Evolutionary conservation across 305 asterid species (phyloP).

Genomic region (Solanum hybrid): DNA sequence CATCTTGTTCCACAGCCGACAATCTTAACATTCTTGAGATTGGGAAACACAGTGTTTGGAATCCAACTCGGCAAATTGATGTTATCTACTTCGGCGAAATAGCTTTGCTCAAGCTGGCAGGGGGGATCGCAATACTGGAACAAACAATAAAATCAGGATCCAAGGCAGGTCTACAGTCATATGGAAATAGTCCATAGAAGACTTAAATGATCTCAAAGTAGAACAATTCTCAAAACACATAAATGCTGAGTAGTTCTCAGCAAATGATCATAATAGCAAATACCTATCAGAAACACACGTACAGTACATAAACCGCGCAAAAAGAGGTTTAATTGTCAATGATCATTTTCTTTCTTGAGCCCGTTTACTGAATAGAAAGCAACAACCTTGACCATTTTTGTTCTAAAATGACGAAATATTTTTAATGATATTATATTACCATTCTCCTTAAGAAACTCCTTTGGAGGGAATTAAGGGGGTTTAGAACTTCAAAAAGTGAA

Average conservation of each 20-base stretch:
- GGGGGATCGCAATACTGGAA: background rate
- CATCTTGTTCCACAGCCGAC: background rate
- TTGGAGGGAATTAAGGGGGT: background rate
- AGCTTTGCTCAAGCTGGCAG: background rate
- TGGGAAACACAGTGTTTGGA: background rate
- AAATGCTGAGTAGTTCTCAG: background rate
- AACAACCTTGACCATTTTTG: background rate
- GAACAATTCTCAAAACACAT: background rate
- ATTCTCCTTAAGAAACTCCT: background rate
- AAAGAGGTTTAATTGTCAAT: background rate
- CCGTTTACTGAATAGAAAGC: background rate
- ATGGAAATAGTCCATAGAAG: background rate
- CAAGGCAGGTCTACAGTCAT: background rate
- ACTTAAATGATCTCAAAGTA: background rate
- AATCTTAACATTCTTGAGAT: background rate
- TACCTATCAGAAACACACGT: background rate
- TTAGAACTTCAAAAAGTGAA: background rate
- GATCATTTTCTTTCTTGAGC: background rate
- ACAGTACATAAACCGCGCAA: background rate
- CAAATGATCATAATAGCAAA: background rate
- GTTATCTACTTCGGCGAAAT: background rate
- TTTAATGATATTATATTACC: background rate
- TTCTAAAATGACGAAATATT: background rate
- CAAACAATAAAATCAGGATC: background rate
- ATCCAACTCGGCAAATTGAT: background rate